A percentile compares a stretch with the other conserved stretches of the same genome.
These are phyloP conservation scores for Ceratocystis destructans DNA, from an alignment of 2,329 filamentous ascomycete genomes.

Conservation along the genomic window DNA sequence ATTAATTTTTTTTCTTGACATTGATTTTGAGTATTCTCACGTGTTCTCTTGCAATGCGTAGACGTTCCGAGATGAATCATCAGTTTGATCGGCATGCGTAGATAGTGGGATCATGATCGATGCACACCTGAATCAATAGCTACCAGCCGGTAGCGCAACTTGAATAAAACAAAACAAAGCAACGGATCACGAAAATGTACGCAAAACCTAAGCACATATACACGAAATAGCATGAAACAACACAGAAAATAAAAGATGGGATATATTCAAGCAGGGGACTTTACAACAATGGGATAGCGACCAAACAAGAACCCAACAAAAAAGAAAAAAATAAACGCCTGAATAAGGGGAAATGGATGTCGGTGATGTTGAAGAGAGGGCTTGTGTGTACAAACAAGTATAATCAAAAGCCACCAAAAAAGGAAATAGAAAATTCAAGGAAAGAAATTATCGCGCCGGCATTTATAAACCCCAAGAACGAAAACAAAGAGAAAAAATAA, in stretches of 20 bases:
- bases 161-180: no score
- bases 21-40: background rate
- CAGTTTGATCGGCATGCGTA: background rate
- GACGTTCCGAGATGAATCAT: no score
- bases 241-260: background rate
- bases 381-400: background rate
- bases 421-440: constrained; percentile 16
- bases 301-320: background rate
- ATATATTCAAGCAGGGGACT: constrained; percentile 5
- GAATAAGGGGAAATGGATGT: constrained; percentile 18
- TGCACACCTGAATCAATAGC: background rate
- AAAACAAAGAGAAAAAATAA: constrained; percentile 10
- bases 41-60: no score
- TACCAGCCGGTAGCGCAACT: background rate
- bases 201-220: background rate
- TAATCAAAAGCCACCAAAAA: constrained; percentile 10
- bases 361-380: no score
- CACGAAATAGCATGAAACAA: background rate
- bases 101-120: background rate
- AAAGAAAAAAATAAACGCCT: constrained; percentile 18
- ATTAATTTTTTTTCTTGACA: background rate
- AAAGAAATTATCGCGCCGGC: constrained; percentile 11
- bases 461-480: background rate
- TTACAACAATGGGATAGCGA: background rate
- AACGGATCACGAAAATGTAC: background rate